Evolutionary conservation across 768 basidiomycete genomes (phyloP), one percentile per base, ranked within the genome.

Genomic region (Macrolepiota dolichaula): DNA sequence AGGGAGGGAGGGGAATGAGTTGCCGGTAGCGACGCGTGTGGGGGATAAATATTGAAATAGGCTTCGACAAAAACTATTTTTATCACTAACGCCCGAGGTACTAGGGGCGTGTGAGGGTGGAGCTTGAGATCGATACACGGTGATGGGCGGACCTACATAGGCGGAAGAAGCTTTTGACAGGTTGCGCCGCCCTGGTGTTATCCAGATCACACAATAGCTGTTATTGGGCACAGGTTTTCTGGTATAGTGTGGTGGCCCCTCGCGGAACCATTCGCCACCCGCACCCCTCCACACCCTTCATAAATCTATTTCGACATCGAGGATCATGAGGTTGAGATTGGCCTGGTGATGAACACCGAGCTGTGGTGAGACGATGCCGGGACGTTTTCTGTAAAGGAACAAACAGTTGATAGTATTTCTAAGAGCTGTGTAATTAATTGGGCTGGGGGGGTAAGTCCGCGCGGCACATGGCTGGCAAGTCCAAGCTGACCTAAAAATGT

Each of bases 31-130:
- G 24, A 51, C 44, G 55, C 24, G 27, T 47, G 55, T 22, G 24
- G 40, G 56, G 42, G 38, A 62, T 13, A 25, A 46, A 56, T 32
- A n/a, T 56, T 47, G 25, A 56, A 55, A 42, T 55, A 55, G 47
- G 12, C 15, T 25, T 12, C 36, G 2, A 15, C 36, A 27, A 56
- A n/a, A 22, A 19, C 32, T 56, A 32, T 56, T 56, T 56, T 35
- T 56, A 47, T 46, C 42, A 25, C 17, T 55, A 44, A 29, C 40
- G 54, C 40, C 54, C 40, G n/a, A 42, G 9, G 27, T 7, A 40
- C 46, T 22, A 44, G 10, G 46, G 46, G 37, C 49, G 47, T 42
- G 50, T 53, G 36, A 46, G 32, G 27, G 35, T 40, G 51, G 51
- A 53, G 42, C 42, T 32, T 12, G 4, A 10, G 6, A 47, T 56